Conservation (phyloP, 2,329 filamentous ascomycete genomes). For the Scopulariopsis brevicaulis region DNA sequence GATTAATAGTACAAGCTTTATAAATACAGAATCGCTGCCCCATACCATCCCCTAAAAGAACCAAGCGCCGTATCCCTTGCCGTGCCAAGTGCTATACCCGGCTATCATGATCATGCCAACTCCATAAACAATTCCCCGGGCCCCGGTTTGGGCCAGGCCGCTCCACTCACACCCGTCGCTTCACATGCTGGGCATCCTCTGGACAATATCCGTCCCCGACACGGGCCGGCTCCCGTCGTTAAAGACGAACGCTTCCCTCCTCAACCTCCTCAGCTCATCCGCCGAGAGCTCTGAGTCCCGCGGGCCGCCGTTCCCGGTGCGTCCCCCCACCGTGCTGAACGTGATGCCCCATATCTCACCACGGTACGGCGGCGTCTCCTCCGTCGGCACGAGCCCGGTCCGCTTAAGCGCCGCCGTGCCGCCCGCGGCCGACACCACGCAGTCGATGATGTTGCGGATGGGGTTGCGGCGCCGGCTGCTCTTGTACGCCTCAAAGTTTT, state of each 20-base stretch:
- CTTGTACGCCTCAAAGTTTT: constrained; percentile 42
- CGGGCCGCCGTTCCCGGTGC: neutral
- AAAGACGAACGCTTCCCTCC: constrained; percentile 82
- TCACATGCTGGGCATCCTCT: constrained; percentile 19
- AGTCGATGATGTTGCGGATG: constrained; percentile 39
- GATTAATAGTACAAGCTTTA: neutral
- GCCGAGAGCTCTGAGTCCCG: constrained; percentile 38
- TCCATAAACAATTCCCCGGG: neutral
- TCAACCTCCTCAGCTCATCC: constrained; percentile 61
- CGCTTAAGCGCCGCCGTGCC: constrained; percentile 41
- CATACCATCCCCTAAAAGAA: neutral
- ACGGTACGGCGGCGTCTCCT: constrained; percentile 12
- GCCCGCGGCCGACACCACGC: constrained; percentile 32
- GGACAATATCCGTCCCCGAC: constrained; percentile 67
- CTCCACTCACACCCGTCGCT: neutral
- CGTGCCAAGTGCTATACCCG: neutral
- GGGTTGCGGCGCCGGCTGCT: constrained; percentile 27
- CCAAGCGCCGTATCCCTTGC: constrained; percentile 1
- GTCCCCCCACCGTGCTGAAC: neutral
- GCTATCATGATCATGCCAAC: neutral
- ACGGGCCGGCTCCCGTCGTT: constrained; percentile 74
- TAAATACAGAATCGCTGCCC: neutral
- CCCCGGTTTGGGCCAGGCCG: neutral
- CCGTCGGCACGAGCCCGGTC: constrained; percentile 32
- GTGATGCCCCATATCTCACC: constrained; percentile 11